These are phyloP conservation scores for Saururus chinensis DNA, from an alignment of 164 flowering plant species.

Conservation along the genomic window DNA sequence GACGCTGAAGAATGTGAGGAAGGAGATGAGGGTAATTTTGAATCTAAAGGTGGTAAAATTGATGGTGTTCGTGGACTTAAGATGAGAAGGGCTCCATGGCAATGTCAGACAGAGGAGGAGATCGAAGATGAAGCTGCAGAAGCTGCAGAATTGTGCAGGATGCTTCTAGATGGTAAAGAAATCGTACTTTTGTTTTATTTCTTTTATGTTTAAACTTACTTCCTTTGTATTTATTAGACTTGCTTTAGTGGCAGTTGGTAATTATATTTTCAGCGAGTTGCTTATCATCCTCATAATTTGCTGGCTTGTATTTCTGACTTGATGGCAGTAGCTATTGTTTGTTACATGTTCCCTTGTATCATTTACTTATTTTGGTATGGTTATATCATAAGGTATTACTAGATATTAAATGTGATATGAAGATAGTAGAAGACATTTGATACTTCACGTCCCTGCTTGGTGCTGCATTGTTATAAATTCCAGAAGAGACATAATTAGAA, in stretches of 20 bases:
- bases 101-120: slow-evolving; percentile 78
- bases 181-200: neutral
- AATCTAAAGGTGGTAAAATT: slow-evolving; percentile 40
- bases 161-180: slow-evolving; percentile 90
- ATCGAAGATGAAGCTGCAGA: slow-evolving; percentile 97
- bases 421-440: too few species aligned
- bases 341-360: too few species aligned
- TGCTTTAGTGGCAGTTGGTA: too few species aligned
- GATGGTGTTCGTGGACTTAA: slow-evolving; percentile 81
- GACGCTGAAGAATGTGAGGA: slow-evolving; percentile 95
- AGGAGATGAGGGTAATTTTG: slow-evolving; percentile 47
- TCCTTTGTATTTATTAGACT: neutral
- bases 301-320: neutral
- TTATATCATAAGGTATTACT: too few species aligned
- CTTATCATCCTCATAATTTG: too few species aligned
- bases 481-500: neutral
- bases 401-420: too few species aligned
- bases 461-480: too few species aligned
- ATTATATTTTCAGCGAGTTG: too few species aligned
- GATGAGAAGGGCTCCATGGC: slow-evolving; percentile 74
- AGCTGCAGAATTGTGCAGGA: slow-evolving; percentile 85
- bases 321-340: neutral
- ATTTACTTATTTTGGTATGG: too few species aligned
- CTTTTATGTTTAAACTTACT: neutral
- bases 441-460: too few species aligned